Base-by-base conservation (phyloP, 2,329 filamentous ascomycete genomes). In the Albifimbria verrucaria region DNA sequence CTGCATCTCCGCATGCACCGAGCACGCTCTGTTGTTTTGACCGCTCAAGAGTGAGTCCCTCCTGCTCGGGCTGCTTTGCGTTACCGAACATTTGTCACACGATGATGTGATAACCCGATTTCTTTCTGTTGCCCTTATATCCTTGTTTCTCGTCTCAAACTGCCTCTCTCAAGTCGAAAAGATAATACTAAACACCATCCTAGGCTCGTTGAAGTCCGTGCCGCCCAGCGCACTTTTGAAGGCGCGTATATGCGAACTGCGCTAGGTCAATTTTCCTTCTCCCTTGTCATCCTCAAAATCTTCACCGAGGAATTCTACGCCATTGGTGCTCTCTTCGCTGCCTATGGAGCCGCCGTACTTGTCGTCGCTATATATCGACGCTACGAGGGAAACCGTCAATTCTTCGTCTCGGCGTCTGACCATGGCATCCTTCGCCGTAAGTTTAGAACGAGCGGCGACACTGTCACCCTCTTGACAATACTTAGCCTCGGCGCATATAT, bases 221-320 rank as follows among this genome's bases (percentile, higher is more conserved):
- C 94, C 12, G 90, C 93, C 11, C 94, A 99, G 69, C 85, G 94
- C 51, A 99, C 94, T 2, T 99, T 97, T 64, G 94, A 99, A 72
- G 94, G 94, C 21, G 94, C 94, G 21, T 99, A 97, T 72, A 88
- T 97, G 66, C 89, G 94, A 56, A 99, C 94, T 0, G 92, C 93
- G 3, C 83, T 99, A 20, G 90, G 90, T 3, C 92, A 97, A 66
- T 97, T 97, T 76, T 93, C 89, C 52, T 97, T 99, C 71, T 87
- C 93, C 20, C 85, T 99, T 48, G 87, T 99, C 57, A 90, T 99
- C 50, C 62, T 72, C 53, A 96, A 95, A 75, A 95, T 99, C 71
- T 97, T 99, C 76, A 97, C 92, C 9, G 83, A 87, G 50, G 94
- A 97, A 68, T 97, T 99, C 77, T 97, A 97, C 73, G 86, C 88